These are phyloP conservation scores for Heritiera fomes DNA, from an alignment of 345 rosid genomes.

Conservation along the genomic window DNA sequence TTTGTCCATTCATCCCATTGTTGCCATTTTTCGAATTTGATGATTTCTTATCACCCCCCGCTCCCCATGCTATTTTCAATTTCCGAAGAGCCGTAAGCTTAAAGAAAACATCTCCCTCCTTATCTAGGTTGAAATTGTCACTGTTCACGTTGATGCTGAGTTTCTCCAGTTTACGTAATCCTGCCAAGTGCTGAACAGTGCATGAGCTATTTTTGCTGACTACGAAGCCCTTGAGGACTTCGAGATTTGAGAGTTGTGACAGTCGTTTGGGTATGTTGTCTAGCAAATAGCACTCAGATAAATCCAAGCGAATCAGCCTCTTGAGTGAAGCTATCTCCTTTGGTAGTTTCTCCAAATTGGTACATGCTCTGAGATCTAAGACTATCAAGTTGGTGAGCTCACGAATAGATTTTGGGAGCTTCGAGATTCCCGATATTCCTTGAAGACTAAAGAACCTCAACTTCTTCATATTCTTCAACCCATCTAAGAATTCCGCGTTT, in stretches of 20 bases:
- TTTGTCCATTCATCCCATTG: neutral
- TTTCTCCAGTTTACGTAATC: conserved; percentile 34
- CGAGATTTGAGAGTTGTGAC: conserved; percentile 35
- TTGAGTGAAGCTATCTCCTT: conserved; percentile 39
- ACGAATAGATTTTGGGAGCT: conserved; percentile 33
- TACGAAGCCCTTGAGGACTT: conserved; percentile 71
- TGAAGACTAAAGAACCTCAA: conserved; percentile 48
- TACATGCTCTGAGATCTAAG: conserved; percentile 62
- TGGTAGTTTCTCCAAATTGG: conserved; percentile 53
- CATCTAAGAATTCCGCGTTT: conserved; percentile 26
- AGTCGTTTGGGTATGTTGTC: conserved; percentile 51
- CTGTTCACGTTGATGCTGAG: conserved; percentile 38
- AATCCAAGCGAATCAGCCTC: conserved; percentile 51
- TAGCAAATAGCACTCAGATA: conserved; percentile 53
- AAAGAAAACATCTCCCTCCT: neutral
- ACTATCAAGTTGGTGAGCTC: conserved; percentile 38
- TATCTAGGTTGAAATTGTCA: neutral
- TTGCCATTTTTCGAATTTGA: neutral
- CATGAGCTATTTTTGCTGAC: conserved; percentile 35
- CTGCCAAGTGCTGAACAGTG: conserved; percentile 12
- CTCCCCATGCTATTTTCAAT: conserved; percentile 46
- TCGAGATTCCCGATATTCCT: conserved; percentile 53
- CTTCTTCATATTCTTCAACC: conserved; percentile 35
- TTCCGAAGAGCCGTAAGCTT: conserved; percentile 17
- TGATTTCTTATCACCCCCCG: neutral